phyloP scores from a whole-genome alignment of 805 yeast genomes.

The Yamadazyma scolyti region DNA sequence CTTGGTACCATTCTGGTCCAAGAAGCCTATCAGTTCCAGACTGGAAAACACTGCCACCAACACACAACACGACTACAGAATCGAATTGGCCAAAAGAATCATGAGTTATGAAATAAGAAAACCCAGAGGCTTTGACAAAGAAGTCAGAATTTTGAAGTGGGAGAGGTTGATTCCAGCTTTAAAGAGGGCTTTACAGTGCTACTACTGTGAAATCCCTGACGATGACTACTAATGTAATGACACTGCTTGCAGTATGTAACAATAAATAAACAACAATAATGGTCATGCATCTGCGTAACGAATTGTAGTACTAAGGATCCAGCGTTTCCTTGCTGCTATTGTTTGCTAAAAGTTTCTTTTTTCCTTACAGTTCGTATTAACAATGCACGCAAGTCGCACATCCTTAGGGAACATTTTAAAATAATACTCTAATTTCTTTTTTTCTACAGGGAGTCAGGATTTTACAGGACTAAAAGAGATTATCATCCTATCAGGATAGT shows the following conservation, averaged over 20 bases:
- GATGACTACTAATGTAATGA: background rate
- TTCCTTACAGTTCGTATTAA: no score
- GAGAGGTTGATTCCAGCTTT: slow-evolving; percentile 56
- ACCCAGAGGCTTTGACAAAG: slow-evolving; percentile 69
- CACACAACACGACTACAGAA: slow-evolving; percentile 35
- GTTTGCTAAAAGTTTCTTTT: no score
- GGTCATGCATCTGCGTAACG: no score
- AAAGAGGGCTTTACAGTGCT: slow-evolving; percentile 61
- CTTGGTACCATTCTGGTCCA: slow-evolving; percentile 65
- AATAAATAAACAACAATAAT: no score
- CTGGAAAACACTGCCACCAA: slow-evolving; percentile 22
- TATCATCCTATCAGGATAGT: no score
- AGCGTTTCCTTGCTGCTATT: no score
- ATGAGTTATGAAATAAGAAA: slow-evolving; percentile 61
- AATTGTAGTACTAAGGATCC: no score
- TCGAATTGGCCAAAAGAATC: slow-evolving; percentile 59
- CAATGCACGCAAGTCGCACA: no score
- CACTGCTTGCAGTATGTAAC: slow-evolving; percentile 2
- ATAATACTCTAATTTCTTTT: no score
- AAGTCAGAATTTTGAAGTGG: slow-evolving; percentile 61
- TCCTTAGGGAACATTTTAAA: no score
- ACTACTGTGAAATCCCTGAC: slow-evolving; percentile 54
- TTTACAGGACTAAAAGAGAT: no score
- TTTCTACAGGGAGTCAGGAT: no score
- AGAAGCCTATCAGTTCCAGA: slow-evolving; percentile 51